Percentiles rank a stretch among this genome's conserved stretches.
Evolutionary conservation across 352 stramenopile species (phyloP).

Genomic region (Phytophthora meadii): DNA sequence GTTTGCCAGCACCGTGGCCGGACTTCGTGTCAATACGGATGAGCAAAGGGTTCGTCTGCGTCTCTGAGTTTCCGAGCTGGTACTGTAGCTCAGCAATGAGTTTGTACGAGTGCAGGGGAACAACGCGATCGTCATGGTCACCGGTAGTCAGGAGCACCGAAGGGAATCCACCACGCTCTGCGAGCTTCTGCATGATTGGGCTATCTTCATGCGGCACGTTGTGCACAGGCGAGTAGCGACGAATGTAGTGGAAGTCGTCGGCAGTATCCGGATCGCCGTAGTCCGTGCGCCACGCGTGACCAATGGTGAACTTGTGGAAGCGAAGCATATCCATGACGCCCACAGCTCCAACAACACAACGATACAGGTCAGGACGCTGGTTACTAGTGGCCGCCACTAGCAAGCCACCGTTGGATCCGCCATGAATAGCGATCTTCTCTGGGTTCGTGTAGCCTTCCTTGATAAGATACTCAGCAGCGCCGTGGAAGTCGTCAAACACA

Average conservation of each 20-base stretch:
- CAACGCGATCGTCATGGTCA: conserved; percentile 92
- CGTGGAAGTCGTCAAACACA: conserved; percentile 96
- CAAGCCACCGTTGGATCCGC: conserved; percentile 94
- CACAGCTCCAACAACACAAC: conserved; percentile 92
- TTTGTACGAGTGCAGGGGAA: conserved; percentile 93
- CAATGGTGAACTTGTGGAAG: conserved; percentile 95
- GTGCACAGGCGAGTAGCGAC: conserved; percentile 90
- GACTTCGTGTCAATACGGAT: conserved; percentile 92
- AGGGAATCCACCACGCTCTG: conserved; percentile 70
- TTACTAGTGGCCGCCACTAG: conserved; percentile 92
- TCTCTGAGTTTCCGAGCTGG: conserved; percentile 56
- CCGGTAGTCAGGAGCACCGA: conserved; percentile 87
- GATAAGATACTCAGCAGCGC: conserved; percentile 94
- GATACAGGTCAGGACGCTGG: conserved; percentile 92
- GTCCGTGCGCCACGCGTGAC: conserved; percentile 90
- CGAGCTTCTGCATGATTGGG: conserved; percentile 55
- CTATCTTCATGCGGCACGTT: conserved; percentile 77
- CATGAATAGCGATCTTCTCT: conserved; percentile 91
- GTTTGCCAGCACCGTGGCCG: conserved; percentile 90
- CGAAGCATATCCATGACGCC: conserved; percentile 97
- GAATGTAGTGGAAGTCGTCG: conserved; percentile 85
- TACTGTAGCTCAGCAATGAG: conserved; percentile 89
- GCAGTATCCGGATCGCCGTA: conserved; percentile 86
- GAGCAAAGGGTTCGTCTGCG: conserved; percentile 85
- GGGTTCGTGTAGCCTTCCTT: conserved; percentile 88